Base-by-base conservation (phyloP, 2,329 filamentous ascomycete species). In the Penicillium sp. region DNA sequence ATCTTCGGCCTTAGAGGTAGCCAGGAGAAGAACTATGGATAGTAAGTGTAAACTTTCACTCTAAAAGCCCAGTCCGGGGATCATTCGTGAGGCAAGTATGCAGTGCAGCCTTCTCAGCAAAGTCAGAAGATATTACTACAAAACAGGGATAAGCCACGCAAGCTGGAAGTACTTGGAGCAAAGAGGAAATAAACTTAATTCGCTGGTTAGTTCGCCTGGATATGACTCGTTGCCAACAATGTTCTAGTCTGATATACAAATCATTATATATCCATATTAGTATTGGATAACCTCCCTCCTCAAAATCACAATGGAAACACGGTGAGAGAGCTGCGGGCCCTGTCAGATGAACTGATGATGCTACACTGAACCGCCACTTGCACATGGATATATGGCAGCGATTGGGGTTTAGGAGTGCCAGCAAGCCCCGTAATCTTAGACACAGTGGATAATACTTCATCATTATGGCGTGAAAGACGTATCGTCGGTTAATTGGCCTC, bases 401-500 rank as follows among this genome's bases (percentile, higher is more conserved):
- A 16, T 11, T 48, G n/a, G 31, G 8, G 5, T 3, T 16, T 5
- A 11, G 3, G 4, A 19, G 7, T 38, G 3, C 35, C n/a, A 36
- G 11, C 22, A 38, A 37, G n/a, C 1, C 6, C 35, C 12, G n/a
- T 12, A 1, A 30, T 12, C 22, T 3, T 48, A 11, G 5, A 5
- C 8, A 25, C 1, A 2, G 5, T 8, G 8, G 8, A 49, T 16
- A 19, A 19, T 4, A 16, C 5, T 0, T 1, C 12, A 14, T 30
- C 4, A 10, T 1, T 10, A 1, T 0, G 9, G 6, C 5, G 3
- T 2, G 2, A 10, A 3, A 4, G 5, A 4, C 17, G 12, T 30
- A n/a, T 3, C 11, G 17, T 22, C 16, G 3, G 12, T 5, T 8
- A 10, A 19, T 22, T 22, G 25, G 35, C 33, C 12, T 48, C 4